These are phyloP conservation scores for Cutaneotrichosporon spelunceum DNA, from an alignment of 1,284 basidiomycete species.

Conservation along the genomic window DNA sequence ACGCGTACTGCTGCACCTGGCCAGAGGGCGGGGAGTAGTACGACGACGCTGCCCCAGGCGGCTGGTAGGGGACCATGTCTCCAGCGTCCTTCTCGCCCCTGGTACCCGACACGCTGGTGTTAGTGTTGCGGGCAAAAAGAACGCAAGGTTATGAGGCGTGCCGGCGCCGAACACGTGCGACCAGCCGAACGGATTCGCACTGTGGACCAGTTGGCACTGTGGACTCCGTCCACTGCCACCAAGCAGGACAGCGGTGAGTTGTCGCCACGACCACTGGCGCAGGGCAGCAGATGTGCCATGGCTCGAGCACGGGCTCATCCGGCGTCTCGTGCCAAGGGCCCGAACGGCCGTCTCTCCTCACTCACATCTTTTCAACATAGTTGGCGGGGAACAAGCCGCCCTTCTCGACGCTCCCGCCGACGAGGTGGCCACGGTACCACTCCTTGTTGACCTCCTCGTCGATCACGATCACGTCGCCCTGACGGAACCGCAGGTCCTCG, in stretches of 20 bases:
- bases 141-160: too few species aligned
- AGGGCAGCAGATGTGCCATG: too few species aligned
- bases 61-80: constrained; percentile 6
- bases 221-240: too few species aligned
- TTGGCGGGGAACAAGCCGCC: constrained; percentile 45
- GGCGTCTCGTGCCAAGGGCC: too few species aligned
- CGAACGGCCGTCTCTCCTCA: too few species aligned
- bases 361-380: constrained; percentile 47
- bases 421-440: constrained; percentile 45
- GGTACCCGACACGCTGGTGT: not conserved
- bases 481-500: constrained; percentile 43
- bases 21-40: constrained; percentile 21
- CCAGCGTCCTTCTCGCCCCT: not conserved
- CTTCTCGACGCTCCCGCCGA: constrained; percentile 33
- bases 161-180: too few species aligned
- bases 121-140: not conserved
- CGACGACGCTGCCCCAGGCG: constrained; percentile 3
- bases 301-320: too few species aligned
- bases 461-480: constrained; percentile 44
- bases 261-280: too few species aligned
- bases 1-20: constrained; percentile 4
- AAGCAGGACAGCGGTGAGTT: not conserved
- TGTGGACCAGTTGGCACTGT: too few species aligned
- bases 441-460: constrained; percentile 49
- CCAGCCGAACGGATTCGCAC: too few species aligned